A percentile compares a stretch with the other conserved stretches of the same genome.
These are phyloP conservation scores for Syzygium grande DNA, from an alignment of 345 rosid species.

Conservation along the genomic window DNA sequence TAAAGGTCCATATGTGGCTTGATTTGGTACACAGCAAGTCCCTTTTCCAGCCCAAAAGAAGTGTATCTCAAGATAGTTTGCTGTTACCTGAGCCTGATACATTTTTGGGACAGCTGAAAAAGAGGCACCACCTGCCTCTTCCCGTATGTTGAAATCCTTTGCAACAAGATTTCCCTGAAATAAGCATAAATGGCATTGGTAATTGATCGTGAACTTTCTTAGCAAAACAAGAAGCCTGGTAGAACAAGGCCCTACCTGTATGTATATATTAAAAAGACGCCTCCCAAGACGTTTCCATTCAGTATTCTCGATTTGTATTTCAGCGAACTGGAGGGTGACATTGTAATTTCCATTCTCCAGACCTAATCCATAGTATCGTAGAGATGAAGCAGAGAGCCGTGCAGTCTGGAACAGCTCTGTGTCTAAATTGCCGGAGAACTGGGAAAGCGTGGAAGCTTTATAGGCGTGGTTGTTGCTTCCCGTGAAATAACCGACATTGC, in stretches of 20 bases:
- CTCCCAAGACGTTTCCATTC: conserved; percentile 37
- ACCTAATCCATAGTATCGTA: conserved; percentile 75
- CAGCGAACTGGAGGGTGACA: conserved; percentile 40
- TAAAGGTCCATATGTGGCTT: conserved; percentile 28
- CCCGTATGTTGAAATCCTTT: conserved; percentile 40
- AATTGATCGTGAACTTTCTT: too few species aligned
- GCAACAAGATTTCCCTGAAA: conserved; percentile 34
- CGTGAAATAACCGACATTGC: conserved; percentile 33
- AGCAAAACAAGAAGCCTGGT: neutral
- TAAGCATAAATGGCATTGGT: neutral
- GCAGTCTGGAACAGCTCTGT: conserved; percentile 43
- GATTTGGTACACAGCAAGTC: conserved; percentile 21
- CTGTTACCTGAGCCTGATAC: conserved; percentile 5
- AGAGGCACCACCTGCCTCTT: conserved; percentile 18
- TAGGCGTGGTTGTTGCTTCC: conserved; percentile 21
- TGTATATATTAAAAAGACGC: conserved; percentile 42
- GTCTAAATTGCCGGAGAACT: conserved; percentile 21
- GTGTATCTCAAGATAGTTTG: conserved; percentile 28
- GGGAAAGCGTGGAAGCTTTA: conserved; percentile 13
- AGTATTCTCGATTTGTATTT: conserved; percentile 11
- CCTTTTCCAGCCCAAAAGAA: conserved; percentile 43
- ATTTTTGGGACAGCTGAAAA: conserved; percentile 11
- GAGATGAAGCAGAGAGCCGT: conserved; percentile 55
- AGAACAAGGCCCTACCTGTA: conserved; percentile 24
- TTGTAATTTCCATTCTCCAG: conserved; percentile 79